Evolutionary conservation across 2,329 filamentous ascomycete species (phyloP).

Genomic region (Calcarisporium arbuscula): DNA sequence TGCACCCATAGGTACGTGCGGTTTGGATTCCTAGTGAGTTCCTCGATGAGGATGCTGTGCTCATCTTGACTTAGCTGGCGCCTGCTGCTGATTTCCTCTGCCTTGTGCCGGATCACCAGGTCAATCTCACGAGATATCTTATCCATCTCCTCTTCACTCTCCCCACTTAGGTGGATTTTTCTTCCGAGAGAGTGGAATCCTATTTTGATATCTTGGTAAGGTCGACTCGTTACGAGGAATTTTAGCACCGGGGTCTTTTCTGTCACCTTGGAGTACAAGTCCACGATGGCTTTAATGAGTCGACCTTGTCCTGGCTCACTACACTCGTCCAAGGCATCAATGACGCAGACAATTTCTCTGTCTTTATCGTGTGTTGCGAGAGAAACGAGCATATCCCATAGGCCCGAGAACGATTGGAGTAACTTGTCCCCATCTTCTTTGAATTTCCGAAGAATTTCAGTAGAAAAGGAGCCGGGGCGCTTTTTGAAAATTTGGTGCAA

Average conservation of each 20-base stretch:
- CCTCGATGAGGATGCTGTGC: conserved; percentile 4
- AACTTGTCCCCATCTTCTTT: conserved; percentile 11
- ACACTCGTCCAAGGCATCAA: conserved; percentile 38
- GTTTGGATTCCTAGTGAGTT: conserved; percentile 11
- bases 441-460: conserved; percentile 14
- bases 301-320: conserved; percentile 9
- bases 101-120: conserved; percentile 11
- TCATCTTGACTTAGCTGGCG: conserved; percentile 7
- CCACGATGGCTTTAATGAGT: conserved; percentile 17
- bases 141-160: conserved; percentile 8
- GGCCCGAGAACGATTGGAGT: conserved; percentile 15
- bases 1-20: conserved; percentile 20
- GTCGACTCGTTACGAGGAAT: conserved; percentile 28
- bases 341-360: conserved; percentile 25
- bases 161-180: conserved; percentile 14
- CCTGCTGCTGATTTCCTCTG: conserved; percentile 1
- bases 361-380: conserved; percentile 7
- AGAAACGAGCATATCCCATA: conserved; percentile 24
- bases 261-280: conserved; percentile 15
- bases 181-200: conserved; percentile 11
- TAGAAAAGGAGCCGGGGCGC: conserved; percentile 10
- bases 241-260: conserved; percentile 18
- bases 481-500: conserved; percentile 3
- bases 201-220: conserved; percentile 18
- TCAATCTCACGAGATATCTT: conserved; percentile 16